These are phyloP conservation scores for Blastomyces silverae DNA, from an alignment of 2,329 filamentous ascomycete genomes.

Conservation along the genomic window DNA sequence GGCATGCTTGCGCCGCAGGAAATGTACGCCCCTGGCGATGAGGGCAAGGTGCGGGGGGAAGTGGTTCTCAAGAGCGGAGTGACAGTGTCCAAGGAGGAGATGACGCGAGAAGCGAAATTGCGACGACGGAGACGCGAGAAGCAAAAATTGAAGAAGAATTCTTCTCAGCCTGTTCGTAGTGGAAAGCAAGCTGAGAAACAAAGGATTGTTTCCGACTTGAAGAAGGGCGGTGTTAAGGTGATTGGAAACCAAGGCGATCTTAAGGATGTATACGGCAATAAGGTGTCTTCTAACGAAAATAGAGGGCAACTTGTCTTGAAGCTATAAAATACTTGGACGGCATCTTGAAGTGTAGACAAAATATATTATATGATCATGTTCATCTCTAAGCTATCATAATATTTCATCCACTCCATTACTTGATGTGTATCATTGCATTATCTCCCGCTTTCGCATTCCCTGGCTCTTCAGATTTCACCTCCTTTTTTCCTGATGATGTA, in stretches of 20 bases:
- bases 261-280: slow-evolving; percentile 74
- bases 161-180: slow-evolving; percentile 38
- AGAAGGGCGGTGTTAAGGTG: slow-evolving; percentile 81
- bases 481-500: slow-evolving; percentile 28
- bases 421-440: neutral
- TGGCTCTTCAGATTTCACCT: slow-evolving; percentile 6
- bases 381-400: slow-evolving; percentile 8
- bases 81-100: slow-evolving; percentile 73
- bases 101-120: slow-evolving; percentile 78
- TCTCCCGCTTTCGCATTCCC: neutral
- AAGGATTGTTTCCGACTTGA: slow-evolving; percentile 59
- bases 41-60: slow-evolving; percentile 58
- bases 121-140: slow-evolving; percentile 72
- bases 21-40: slow-evolving; percentile 74
- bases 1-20: slow-evolving; percentile 89
- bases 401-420: slow-evolving; percentile 6
- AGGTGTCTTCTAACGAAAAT: slow-evolving; percentile 45
- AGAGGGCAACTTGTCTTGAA: slow-evolving; percentile 33
- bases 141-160: slow-evolving; percentile 66
- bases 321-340: slow-evolving; percentile 27
- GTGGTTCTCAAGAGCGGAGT: slow-evolving; percentile 70
- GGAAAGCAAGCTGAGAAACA: slow-evolving; percentile 45
- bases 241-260: slow-evolving; percentile 86
- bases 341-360: neutral
- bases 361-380: neutral